Evolutionary conservation across 208 protist genomes (phyloP), one percentile per base, ranked within the genome.

Genomic region (Leishmania turanica): DNA sequence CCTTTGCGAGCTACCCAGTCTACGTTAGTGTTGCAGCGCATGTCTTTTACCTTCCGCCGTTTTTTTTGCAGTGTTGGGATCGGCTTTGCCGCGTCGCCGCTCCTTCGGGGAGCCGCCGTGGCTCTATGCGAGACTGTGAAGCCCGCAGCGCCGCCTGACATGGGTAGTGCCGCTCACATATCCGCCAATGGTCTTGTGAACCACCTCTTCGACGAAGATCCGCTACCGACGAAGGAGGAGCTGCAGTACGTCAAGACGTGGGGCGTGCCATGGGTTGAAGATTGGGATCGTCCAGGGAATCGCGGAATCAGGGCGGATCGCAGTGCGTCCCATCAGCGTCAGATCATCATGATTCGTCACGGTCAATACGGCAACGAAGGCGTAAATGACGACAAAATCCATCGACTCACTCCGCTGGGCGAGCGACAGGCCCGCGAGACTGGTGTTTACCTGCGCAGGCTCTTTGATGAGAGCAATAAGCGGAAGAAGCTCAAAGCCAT

Each of bases 301-400:
- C 82, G 86, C 34, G 75, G 81, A 70, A 80, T 80, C 27, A 47
- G 74, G 27, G 65, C 34, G 31, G 77, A 79, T 27, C 66, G 74
- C 51, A 75, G 77, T 49, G 49, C 86, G 1, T 78, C 75, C 13
- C 5, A 79, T 34, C 82, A 86, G 53, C 89, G 92, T 1, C 92
- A 93, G 77, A 87, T 97, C 51, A 72, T 97, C 34, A 79, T 97
- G 37, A 90, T 97, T n/a, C 90, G 94, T 27, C 94, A 97, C 81
- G 94, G 94, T 7, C 92, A 97, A 80, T 97, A 97, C 87, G 70
- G 87, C 42, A 94, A 92, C 58, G 87, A 91, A 56, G 69, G 45
- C 37, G 1, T 8, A 11, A 27, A 87, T 45, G 87, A 91, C 79
- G 89, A 95, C 80, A 73, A 13, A 9, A 70, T 89, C 13, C 86